Evolutionary conservation across 2,329 filamentous ascomycete species (phyloP), one percentile per base, ranked within the genome.

Genomic region (Lachnellula occidentalis): DNA sequence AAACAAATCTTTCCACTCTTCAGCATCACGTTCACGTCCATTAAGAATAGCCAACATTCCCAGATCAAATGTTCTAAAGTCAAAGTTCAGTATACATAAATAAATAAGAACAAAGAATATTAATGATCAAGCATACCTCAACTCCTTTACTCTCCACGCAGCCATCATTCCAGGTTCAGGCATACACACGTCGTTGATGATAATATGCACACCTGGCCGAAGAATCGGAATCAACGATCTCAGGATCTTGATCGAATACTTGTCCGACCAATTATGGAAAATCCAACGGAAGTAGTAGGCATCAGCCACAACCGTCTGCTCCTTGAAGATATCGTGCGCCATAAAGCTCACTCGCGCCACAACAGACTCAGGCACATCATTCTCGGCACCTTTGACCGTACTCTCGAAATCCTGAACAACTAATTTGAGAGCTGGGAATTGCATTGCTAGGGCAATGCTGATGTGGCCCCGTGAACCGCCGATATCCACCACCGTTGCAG

Each of bases 1-100:
- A 53, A 79, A 78, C 6, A 79, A 66, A 14, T 65, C 65, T 60
- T 70, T 71, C 74, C 76, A 80, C 3, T 72, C 74, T 15, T 71
- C 67, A 0, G 72, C 70, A 0, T 71, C 69, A n/a, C 76, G 69
- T 66, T 81, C 78, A 58, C 73, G 72, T 3, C 71, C 71, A 56
- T 76, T 79, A 6, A 11, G 22, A 42, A 39, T 41, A 11, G 9
- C 34, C 14, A 50, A n/a, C 48, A 45, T 45, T 22, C 8, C 17
- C 4, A 45, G 15, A 11, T 45, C 42, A 3, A 45, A 12, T 24
- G 19, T 12, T 45, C 42, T 45, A 17, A 9, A 42, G 3, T n/a
- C 3, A 27, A 27, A 12, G 5, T 24, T 24, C 22, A 14, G 42
- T 45, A 7, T 45, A 14, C 3, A 3, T 19, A 22, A 22, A n/a